Evolutionary conservation across 768 basidiomycete genomes (phyloP).

Genomic region (Mycena crocata): DNA sequence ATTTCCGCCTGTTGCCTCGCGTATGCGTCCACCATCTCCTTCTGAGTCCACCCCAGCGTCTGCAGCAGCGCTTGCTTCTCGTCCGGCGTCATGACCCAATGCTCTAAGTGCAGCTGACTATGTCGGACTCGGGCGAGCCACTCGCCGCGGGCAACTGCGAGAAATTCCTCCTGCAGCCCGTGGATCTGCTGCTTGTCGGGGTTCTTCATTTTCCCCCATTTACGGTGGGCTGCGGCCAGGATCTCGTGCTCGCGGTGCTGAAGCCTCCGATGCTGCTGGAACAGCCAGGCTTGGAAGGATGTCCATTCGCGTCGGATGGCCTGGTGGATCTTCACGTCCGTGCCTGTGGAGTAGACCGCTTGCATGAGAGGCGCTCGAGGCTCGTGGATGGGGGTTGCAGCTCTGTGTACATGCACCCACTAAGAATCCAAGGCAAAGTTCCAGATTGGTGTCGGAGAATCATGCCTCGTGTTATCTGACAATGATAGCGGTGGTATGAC

Average conservation of each 20-base stretch:
- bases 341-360: slow-evolving; percentile 29
- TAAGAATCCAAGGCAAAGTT: slow-evolving; percentile 14
- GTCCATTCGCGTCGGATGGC: slow-evolving; percentile 31
- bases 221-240: slow-evolving; percentile 12
- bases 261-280: slow-evolving; percentile 16
- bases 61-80: slow-evolving; percentile 27
- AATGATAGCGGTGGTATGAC: slow-evolving; percentile 28
- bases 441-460: slow-evolving; percentile 17
- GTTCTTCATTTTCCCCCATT: slow-evolving; percentile 18
- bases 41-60: slow-evolving; percentile 23
- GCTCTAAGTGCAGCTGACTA: slow-evolving; percentile 24
- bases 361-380: slow-evolving; percentile 19
- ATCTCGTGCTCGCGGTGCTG: slow-evolving; percentile 25
- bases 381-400: not conserved
- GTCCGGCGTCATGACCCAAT: slow-evolving; percentile 34
- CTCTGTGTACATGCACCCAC: not conserved
- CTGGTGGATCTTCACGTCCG: slow-evolving; percentile 32
- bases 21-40: slow-evolving; percentile 33
- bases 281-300: slow-evolving; percentile 27
- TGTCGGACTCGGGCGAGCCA: slow-evolving; percentile 32
- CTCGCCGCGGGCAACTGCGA: slow-evolving; percentile 17
- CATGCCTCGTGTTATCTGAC: slow-evolving; percentile 33
- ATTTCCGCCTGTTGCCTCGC: slow-evolving; percentile 23
- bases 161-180: slow-evolving; percentile 19
- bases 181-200: slow-evolving; percentile 21